Conservation (phyloP, 148 eudicot genomes). For the Cornus controversa region DNA sequence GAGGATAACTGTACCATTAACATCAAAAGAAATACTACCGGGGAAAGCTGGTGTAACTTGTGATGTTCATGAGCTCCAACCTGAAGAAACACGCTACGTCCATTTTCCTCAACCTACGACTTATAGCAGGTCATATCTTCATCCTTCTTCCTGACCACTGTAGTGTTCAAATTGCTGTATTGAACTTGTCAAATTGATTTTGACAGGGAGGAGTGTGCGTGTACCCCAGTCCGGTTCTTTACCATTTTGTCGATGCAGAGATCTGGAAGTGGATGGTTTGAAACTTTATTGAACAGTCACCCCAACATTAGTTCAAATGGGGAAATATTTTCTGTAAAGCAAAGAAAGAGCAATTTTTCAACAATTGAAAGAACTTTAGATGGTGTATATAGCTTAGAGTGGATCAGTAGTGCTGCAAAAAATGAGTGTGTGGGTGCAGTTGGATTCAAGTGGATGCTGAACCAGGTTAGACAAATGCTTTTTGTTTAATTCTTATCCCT, state of each 20-base stretch:
- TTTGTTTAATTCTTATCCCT: background rate
- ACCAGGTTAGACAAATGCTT: slow-evolving; percentile 16
- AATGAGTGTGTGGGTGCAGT: slow-evolving; percentile 30
- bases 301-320: slow-evolving; percentile 25
- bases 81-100: background rate
- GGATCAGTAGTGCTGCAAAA: slow-evolving; percentile 32
- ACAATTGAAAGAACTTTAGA: slow-evolving; percentile 15
- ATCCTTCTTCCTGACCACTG: background rate
- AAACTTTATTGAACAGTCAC: slow-evolving; percentile 25
- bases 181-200: background rate
- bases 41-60: background rate
- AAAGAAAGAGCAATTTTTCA: slow-evolving; percentile 13
- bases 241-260: slow-evolving; percentile 15
- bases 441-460: slow-evolving; percentile 38
- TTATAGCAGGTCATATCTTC: background rate
- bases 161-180: background rate
- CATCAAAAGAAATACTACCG: background rate
- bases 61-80: background rate
- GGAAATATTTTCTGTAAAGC: slow-evolving; percentile 17
- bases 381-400: slow-evolving; percentile 21
- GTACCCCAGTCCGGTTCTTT: slow-evolving; percentile 11
- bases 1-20: background rate
- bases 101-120: background rate
- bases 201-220: slow-evolving; percentile 7
- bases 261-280: slow-evolving; percentile 20